Evolutionary conservation across 1,284 basidiomycete species (phyloP).

Genomic region (Coniferiporia weirii): DNA sequence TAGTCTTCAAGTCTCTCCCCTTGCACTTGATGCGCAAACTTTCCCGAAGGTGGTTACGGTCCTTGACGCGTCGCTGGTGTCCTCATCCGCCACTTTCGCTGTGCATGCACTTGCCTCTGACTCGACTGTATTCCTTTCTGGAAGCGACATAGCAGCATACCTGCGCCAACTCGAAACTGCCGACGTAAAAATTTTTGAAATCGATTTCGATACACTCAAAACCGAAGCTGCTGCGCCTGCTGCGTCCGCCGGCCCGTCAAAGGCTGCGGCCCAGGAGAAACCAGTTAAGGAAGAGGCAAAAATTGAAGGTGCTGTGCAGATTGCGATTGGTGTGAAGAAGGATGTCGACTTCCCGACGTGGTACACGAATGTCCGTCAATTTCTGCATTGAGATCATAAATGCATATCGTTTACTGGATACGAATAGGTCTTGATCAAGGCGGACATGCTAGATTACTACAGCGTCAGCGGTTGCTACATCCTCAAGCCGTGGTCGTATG

Average conservation of each 20-base stretch:
- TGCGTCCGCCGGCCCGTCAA: constrained; percentile 29
- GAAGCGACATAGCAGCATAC: constrained; percentile 69
- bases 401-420: constrained; percentile 5
- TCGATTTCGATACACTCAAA: constrained; percentile 71
- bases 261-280: constrained; percentile 30
- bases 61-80: constrained; percentile 72
- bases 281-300: constrained; percentile 60
- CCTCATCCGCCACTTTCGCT: constrained; percentile 59
- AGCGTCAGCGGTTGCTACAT: constrained; percentile 99
- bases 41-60: constrained; percentile 77
- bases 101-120: constrained; percentile 71
- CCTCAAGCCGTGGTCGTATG: constrained; percentile 95
- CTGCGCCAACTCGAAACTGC: constrained; percentile 65
- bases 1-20: constrained; percentile 60
- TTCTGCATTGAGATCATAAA: background rate
- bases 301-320: constrained; percentile 84
- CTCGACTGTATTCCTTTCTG: constrained; percentile 71
- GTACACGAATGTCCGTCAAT: constrained; percentile 80
- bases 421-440: constrained; percentile 87
- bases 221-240: constrained; percentile 36
- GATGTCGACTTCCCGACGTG: constrained; percentile 90
- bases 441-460: constrained; percentile 99
- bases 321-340: constrained; percentile 92
- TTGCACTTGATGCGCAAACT: constrained; percentile 64
- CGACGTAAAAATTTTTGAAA: constrained; percentile 54